A percentile compares a stretch with the other conserved stretches of the same genome.
phyloP scores from a whole-genome alignment of 306 rosid species.

The Rosa persica region DNA sequence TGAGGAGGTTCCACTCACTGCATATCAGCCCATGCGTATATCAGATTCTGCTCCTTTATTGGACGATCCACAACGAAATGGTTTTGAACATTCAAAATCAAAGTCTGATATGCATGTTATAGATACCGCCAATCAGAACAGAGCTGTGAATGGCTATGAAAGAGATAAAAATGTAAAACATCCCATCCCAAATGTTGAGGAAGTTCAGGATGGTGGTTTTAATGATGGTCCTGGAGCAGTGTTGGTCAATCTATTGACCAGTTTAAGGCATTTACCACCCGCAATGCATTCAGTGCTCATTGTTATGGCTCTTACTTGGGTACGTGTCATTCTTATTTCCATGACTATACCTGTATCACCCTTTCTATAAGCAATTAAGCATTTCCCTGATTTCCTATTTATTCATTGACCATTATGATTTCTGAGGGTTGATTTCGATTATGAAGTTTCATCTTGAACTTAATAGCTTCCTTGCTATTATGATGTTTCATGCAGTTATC shows the following conservation, averaged over 20 bases:
- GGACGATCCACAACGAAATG: constrained; percentile 59
- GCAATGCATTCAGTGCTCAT: constrained; percentile 95
- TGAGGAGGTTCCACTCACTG: constrained; percentile 78
- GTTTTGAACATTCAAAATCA: constrained; percentile 43
- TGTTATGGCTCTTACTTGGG: constrained; percentile 99
- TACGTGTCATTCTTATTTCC: constrained; percentile 37
- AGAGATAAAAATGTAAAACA: constrained; percentile 39
- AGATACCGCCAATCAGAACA: constrained; percentile 34
- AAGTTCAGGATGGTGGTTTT: constrained; percentile 47
- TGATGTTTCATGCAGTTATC: constrained; percentile 60
- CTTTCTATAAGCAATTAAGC: constrained; percentile 13
- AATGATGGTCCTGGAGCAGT: constrained; percentile 95
- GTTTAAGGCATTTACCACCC: constrained; percentile 96
- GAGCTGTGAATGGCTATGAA: constrained; percentile 33
- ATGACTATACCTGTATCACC: constrained; percentile 16
- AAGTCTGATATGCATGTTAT: constrained; percentile 34
- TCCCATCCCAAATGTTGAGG: constrained; percentile 43
- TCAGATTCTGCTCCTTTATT: constrained; percentile 89
- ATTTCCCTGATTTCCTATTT: neutral
- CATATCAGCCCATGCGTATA: constrained; percentile 42
- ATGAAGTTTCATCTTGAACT: constrained; percentile 29
- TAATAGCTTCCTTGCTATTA: constrained; percentile 14
- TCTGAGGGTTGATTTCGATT: constrained; percentile 9
- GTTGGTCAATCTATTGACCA: constrained; percentile 81
- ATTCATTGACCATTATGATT: neutral